These are phyloP conservation scores for Lippia alba DNA, from an alignment of 305 asterid genomes.

Conservation along the genomic window DNA sequence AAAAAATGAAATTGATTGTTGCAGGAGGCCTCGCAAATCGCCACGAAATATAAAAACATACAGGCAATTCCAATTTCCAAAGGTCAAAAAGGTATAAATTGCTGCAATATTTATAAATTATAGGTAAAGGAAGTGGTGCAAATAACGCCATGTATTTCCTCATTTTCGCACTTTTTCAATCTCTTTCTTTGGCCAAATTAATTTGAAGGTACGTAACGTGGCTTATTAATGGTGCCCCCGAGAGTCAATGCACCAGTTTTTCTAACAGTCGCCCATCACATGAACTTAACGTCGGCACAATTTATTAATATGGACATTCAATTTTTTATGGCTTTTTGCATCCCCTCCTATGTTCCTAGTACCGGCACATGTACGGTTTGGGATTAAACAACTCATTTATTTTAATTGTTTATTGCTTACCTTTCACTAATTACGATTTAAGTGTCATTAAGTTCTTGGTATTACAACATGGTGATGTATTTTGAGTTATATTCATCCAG, in stretches of 20 bases:
- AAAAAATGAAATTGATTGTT: not conserved
- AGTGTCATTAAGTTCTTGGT: too few species aligned
- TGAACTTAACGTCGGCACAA: constrained; percentile 18
- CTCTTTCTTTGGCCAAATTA: not conserved
- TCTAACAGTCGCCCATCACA: not conserved
- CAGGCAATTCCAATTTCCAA: not conserved
- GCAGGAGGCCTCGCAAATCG: not conserved
- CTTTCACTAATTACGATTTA: too few species aligned
- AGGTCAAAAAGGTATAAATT: not conserved
- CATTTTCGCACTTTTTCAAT: too few species aligned
- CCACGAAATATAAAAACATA: not conserved
- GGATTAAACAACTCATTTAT: too few species aligned
- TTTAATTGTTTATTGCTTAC: too few species aligned
- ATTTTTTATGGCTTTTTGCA: not conserved
- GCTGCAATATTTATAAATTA: not conserved
- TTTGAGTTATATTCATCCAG: too few species aligned
- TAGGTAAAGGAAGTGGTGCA: constrained; percentile 11
- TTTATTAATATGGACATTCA: not conserved
- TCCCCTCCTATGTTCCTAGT: not conserved
- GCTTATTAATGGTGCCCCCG: not conserved
- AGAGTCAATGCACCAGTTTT: not conserved
- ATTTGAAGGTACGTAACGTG: not conserved
- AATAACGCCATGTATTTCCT: constrained; percentile 15
- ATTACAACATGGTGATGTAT: too few species aligned
- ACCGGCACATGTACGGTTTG: not conserved